Conservation (phyloP, 805 yeast species). For the Metschnikowia noctiluminum region DNA sequence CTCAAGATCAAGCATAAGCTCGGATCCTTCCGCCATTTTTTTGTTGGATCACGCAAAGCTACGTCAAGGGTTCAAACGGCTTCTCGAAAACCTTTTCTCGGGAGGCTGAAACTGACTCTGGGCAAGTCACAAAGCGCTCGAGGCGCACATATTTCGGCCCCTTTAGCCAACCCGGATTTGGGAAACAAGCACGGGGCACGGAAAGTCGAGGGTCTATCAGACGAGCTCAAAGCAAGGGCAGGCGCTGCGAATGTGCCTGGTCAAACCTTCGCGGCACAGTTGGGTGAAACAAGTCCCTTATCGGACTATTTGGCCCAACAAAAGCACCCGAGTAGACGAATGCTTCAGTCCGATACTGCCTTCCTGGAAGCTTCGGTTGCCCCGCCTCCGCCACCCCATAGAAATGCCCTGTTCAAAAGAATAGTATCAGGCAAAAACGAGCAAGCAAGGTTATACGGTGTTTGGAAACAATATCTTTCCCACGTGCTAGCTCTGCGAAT, state of each 20-base stretch:
- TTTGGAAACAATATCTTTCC: constrained; percentile 36
- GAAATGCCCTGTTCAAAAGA: constrained; percentile 1
- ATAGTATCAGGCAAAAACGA: not conserved
- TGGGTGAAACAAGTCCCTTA: not conserved
- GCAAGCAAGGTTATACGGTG: constrained; percentile 1
- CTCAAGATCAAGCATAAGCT: constrained; percentile 24
- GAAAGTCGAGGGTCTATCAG: constrained; percentile 14
- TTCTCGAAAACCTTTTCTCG: constrained; percentile 3
- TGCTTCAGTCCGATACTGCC: constrained; percentile 4
- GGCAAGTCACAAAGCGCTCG: not conserved
- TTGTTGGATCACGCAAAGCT: constrained; percentile 13
- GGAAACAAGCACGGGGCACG: constrained; percentile 29
- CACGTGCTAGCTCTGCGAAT: constrained; percentile 37
- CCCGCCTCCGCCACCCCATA: constrained; percentile 17
- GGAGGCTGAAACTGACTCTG: not conserved
- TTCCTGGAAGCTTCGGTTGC: constrained; percentile 10
- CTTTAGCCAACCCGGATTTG: constrained; percentile 31
- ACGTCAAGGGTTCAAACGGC: constrained; percentile 7
- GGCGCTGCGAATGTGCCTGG: constrained; percentile 7
- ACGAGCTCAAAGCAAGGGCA: constrained; percentile 15
- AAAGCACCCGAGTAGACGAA: constrained; percentile 8
- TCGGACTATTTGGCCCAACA: constrained; percentile 16
- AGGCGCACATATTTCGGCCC: constrained; percentile 24
- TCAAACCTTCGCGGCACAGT: not conserved
- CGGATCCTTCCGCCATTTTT: constrained; percentile 9